Conservation (phyloP, 768 basidiomycete genomes). For the Brasilioporus rufonigricans region DNA sequence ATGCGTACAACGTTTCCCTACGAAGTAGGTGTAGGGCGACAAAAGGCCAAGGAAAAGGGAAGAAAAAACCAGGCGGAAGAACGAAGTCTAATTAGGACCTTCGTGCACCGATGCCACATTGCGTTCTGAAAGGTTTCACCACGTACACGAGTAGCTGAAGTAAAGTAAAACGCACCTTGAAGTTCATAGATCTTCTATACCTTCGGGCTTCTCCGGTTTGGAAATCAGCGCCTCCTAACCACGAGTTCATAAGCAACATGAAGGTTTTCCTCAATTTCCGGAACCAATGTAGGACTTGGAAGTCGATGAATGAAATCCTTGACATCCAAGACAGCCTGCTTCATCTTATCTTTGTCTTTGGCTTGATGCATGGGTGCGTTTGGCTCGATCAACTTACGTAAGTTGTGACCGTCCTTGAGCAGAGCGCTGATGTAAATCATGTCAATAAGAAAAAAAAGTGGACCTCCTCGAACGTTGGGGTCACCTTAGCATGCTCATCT, state of each 20-base stretch:
- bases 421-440: slow-evolving; percentile 17
- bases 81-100: too few species aligned
- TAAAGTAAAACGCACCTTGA: neutral
- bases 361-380: slow-evolving; percentile 27
- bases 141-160: slow-evolving; percentile 20
- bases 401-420: slow-evolving; percentile 27
- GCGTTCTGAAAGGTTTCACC: neutral
- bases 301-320: slow-evolving; percentile 28
- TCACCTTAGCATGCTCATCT: slow-evolving; percentile 34
- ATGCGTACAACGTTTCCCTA: too few species aligned
- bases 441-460: neutral
- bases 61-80: too few species aligned
- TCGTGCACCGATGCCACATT: too few species aligned
- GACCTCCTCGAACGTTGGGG: slow-evolving; percentile 1
- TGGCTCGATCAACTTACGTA: slow-evolving; percentile 34
- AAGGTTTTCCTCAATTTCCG: slow-evolving; percentile 27
- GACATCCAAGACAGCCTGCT: slow-evolving; percentile 24
- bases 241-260: slow-evolving; percentile 32
- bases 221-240: slow-evolving; percentile 1
- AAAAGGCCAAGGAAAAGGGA: too few species aligned
- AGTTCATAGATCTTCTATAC: slow-evolving; percentile 24
- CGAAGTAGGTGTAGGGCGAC: too few species aligned
- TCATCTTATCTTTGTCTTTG: slow-evolving; percentile 27
- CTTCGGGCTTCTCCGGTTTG: slow-evolving; percentile 26
- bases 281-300: slow-evolving; percentile 10